Conservation (phyloP, 805 yeast species). For the Jamesozyma hellenica region DNA sequence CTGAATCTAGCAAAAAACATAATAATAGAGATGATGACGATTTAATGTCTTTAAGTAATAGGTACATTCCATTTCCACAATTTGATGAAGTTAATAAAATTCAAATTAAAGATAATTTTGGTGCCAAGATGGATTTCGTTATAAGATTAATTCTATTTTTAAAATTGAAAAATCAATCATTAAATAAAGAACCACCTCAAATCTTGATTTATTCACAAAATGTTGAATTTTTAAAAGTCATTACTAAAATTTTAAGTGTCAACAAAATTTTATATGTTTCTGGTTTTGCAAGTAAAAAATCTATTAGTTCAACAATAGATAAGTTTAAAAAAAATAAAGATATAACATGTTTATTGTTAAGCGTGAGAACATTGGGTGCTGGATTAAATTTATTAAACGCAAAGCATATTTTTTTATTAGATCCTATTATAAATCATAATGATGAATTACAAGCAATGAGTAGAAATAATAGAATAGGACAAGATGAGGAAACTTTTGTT, state of each 20-base stretch:
- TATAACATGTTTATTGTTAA: slow-evolving; percentile 76
- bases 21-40: not conserved
- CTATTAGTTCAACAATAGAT: slow-evolving; percentile 27
- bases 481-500: slow-evolving; percentile 65
- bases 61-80: slow-evolving; percentile 17
- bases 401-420: slow-evolving; percentile 82
- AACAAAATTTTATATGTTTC: slow-evolving; percentile 41
- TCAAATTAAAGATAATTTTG: slow-evolving; percentile 44
- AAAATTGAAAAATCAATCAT: slow-evolving; percentile 37
- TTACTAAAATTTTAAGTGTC: slow-evolving; percentile 54
- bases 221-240: slow-evolving; percentile 57
- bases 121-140: slow-evolving; percentile 80
- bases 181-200: slow-evolving; percentile 41
- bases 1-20: not conserved
- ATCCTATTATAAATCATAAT: slow-evolving; percentile 82
- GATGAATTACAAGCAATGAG: slow-evolving; percentile 87
- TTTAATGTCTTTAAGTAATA: slow-evolving; percentile 4
- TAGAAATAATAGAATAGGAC: slow-evolving; percentile 89
- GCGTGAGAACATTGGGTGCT: slow-evolving; percentile 80
- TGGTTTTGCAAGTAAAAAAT: slow-evolving; percentile 38
- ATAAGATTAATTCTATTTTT: slow-evolving; percentile 62
- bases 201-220: slow-evolving; percentile 86
- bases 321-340: slow-evolving; percentile 48
- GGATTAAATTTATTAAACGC: slow-evolving; percentile 90
- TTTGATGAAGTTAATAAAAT: slow-evolving; percentile 39